Base-by-base conservation (phyloP, 495 filamentous ascomycete genomes). In the Chaetomidium leptoderma region DNA sequence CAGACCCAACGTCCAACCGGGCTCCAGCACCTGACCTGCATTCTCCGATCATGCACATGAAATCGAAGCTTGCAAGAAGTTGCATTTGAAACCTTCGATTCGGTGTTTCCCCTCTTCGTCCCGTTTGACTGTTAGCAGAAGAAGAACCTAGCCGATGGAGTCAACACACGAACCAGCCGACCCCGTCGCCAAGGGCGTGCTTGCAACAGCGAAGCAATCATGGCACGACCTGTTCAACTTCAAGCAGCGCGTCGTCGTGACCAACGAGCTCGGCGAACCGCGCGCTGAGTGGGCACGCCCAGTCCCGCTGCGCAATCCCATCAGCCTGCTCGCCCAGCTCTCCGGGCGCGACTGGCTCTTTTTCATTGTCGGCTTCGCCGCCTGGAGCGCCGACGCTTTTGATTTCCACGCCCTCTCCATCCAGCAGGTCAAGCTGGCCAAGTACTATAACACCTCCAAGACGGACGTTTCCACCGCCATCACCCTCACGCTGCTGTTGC, bases 401-500 rank as follows among this genome's bases (percentile, higher is more conserved):
- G 88, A 92, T 69, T 91, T 91, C 69, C 84, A 90, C 66, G 83
- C 87, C 4, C 74, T 92, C 6, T 84, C 86, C 5, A 86, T 90
- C 54, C 86, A 88, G 57, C 82, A 84, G 16, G 76, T 80, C 47
- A 86, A 87, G 68, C 75, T 91, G 33, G 78, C 87, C 0, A 72
- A 79, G 4, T 89, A 88, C 65, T 91, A 86, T 64, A 68, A 72
- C 1, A 74, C 69, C n/a, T 72, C 70, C 55, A 88, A 83, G 67
- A 89, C 85, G n/a, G 77, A 83, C 17, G 82, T 92, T 53, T 75
- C 83, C 4, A 85, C 84, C 1, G 87, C 86, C 32, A 89, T 91
- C 60, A 91, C 88, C 0, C 73, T 92, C 30, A 89, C 86, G 0
- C 73, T 92, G 33, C 74, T 91, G 10, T 74, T 91, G 26, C 76